Conservation (phyloP, 768 basidiomycete genomes). For the Russula sp. region DNA sequence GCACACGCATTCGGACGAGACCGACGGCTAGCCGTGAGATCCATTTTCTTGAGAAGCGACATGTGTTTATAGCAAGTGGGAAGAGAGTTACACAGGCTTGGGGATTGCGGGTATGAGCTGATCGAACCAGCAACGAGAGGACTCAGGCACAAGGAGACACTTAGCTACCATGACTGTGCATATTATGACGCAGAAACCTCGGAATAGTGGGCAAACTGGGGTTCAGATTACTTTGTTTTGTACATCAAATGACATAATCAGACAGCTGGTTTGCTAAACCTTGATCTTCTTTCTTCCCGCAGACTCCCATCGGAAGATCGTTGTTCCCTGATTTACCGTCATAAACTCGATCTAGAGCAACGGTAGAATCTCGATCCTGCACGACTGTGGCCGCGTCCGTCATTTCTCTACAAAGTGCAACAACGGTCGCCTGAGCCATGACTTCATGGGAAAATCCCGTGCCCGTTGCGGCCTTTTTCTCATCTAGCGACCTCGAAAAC, state of each 20-base stretch:
- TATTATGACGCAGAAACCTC: not conserved
- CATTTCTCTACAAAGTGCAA: not conserved
- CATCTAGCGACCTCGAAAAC: slow-evolving; percentile 23
- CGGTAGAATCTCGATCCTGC: not conserved
- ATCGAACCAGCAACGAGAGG: not conserved
- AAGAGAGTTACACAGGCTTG: not conserved
- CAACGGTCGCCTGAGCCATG: slow-evolving; percentile 25
- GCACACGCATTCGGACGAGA: slow-evolving; percentile 17
- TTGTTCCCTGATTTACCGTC: slow-evolving; percentile 1
- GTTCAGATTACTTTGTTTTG: not conserved
- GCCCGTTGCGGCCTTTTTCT: slow-evolving; percentile 26
- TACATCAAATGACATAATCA: not conserved
- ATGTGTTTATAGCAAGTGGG: not conserved
- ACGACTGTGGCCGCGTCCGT: not conserved
- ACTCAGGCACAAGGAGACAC: not conserved
- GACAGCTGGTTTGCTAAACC: too few species aligned
- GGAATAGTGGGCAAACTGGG: not conserved
- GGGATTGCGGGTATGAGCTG: slow-evolving; percentile 14
- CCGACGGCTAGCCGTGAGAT: slow-evolving; percentile 10
- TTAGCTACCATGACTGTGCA: too few species aligned
- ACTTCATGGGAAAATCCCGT: slow-evolving; percentile 35
- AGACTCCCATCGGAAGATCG: not conserved
- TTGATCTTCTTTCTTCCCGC: too few species aligned
- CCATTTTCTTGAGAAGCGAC: not conserved
- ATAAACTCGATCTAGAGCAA: slow-evolving; percentile 12